Conservation (phyloP, 1,139 yeast species). For the Hansenula sp. region DNA sequence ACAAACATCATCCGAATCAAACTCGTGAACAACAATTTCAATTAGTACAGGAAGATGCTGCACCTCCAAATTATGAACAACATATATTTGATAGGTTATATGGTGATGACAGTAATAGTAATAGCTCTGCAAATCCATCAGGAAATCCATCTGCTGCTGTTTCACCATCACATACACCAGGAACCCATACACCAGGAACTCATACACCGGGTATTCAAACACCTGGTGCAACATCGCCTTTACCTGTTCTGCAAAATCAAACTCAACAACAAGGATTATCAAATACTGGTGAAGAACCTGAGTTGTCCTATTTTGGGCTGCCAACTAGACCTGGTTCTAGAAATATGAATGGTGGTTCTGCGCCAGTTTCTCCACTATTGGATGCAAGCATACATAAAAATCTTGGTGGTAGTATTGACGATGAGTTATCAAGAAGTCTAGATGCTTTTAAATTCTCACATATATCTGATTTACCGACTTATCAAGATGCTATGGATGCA, state of each 20-base stretch:
- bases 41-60: slow-evolving; percentile 40
- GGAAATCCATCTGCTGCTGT: neutral
- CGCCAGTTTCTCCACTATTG: slow-evolving; percentile 14
- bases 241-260: slow-evolving; percentile 1
- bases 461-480: slow-evolving; percentile 33
- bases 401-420: neutral
- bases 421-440: slow-evolving; percentile 7
- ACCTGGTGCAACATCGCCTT: neutral
- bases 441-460: slow-evolving; percentile 23
- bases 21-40: neutral
- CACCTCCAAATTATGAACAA: slow-evolving; percentile 82
- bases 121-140: neutral
- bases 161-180: neutral
- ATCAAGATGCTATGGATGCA: slow-evolving; percentile 33
- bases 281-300: neutral
- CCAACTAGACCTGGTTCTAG: slow-evolving; percentile 19
- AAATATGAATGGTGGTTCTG: slow-evolving; percentile 28
- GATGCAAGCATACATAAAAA: slow-evolving; percentile 1
- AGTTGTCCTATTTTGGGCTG: slow-evolving; percentile 2
- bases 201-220: too few species aligned
- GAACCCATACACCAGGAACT: too few species aligned
- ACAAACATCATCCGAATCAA: slow-evolving; percentile 4
- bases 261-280: neutral
- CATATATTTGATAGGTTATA: slow-evolving; percentile 69
- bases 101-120: slow-evolving; percentile 18